Evolutionary conservation across 2,329 filamentous ascomycete genomes (phyloP).

Genomic region (Colletotrichum cereale): DNA sequence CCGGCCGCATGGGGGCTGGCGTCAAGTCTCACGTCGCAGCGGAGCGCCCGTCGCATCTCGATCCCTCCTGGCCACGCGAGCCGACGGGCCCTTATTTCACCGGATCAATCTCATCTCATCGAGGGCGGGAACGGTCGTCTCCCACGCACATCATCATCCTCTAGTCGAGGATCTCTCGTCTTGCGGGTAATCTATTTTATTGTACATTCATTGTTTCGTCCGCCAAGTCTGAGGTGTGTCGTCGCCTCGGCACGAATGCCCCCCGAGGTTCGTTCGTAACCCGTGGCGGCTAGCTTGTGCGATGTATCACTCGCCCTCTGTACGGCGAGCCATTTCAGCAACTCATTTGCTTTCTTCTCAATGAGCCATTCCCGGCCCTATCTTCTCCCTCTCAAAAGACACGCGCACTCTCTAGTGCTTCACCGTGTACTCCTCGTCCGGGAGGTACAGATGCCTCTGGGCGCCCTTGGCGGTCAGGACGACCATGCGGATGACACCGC

Average conservation of each 20-base stretch:
- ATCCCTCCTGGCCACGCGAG: constrained; percentile 1
- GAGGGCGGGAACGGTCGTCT: not conserved
- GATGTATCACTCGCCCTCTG: constrained; percentile 13
- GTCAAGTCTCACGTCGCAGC: not conserved
- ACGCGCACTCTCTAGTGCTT: constrained; percentile 64
- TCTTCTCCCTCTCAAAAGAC: constrained; percentile 41
- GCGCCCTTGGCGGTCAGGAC: constrained; percentile 92
- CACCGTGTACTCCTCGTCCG: constrained; percentile 87
- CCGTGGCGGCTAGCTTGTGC: constrained; percentile 27
- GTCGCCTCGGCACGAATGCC: constrained; percentile 25
- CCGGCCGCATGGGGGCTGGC: not conserved
- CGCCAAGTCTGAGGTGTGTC: constrained; percentile 28
- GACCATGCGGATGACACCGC: constrained; percentile 97
- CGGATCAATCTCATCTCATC: not conserved
- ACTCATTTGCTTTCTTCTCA: not conserved
- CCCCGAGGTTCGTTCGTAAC: constrained; percentile 31
- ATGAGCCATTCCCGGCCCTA: not conserved
- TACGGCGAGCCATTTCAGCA: not conserved
- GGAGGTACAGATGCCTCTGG: constrained; percentile 93
- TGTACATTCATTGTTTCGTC: constrained; percentile 39
- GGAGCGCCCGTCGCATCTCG: not conserved
- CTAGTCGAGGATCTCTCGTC: constrained; percentile 20
- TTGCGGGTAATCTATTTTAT: constrained; percentile 40
- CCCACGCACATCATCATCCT: not conserved
- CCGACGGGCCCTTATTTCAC: not conserved